These are phyloP conservation scores for Colletotrichum shisoi DNA, from an alignment of 2,329 filamentous ascomycete genomes.

Conservation along the genomic window DNA sequence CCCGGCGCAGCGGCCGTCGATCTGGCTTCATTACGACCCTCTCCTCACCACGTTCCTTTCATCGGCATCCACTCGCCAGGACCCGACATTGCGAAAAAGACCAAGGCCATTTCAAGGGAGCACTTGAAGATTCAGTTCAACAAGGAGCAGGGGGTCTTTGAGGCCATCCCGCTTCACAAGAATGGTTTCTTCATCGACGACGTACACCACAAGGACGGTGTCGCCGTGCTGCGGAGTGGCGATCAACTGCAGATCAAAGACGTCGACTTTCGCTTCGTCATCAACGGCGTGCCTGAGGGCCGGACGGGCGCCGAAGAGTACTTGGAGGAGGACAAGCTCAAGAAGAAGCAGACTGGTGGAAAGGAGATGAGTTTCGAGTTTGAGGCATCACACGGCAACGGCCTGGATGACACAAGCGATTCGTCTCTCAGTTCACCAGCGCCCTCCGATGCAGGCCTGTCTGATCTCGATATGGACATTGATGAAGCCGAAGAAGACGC, in stretches of 20 bases:
- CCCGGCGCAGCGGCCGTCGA: constrained; percentile 67
- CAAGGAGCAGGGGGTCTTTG: constrained; percentile 67
- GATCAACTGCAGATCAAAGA: constrained; percentile 76
- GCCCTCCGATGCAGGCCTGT: constrained; percentile 48
- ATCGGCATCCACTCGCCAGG: constrained; percentile 76
- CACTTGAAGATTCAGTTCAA: constrained; percentile 79
- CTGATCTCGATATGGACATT: constrained; percentile 49
- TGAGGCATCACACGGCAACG: constrained; percentile 67
- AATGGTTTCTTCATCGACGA: constrained; percentile 77
- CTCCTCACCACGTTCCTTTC: constrained; percentile 68
- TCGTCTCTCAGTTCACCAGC: constrained; percentile 56
- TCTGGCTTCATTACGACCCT: constrained; percentile 66
- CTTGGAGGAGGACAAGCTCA: constrained; percentile 57
- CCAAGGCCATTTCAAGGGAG: constrained; percentile 76
- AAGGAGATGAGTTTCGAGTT: constrained; percentile 80
- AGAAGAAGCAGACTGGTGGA: constrained; percentile 62
- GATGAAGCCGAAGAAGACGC: constrained; percentile 48
- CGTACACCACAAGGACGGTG: constrained; percentile 62
- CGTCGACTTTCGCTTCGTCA: constrained; percentile 71
- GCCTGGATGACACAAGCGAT: constrained; percentile 64
- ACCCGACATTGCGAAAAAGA: constrained; percentile 66
- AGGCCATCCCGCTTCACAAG: constrained; percentile 66
- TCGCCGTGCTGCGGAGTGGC: constrained; percentile 68
- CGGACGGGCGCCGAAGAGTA: constrained; percentile 66
- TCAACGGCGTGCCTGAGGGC: constrained; percentile 69